Evolutionary conservation across 805 yeast genomes (phyloP).

Genomic region (Saturnispora sanitii): DNA sequence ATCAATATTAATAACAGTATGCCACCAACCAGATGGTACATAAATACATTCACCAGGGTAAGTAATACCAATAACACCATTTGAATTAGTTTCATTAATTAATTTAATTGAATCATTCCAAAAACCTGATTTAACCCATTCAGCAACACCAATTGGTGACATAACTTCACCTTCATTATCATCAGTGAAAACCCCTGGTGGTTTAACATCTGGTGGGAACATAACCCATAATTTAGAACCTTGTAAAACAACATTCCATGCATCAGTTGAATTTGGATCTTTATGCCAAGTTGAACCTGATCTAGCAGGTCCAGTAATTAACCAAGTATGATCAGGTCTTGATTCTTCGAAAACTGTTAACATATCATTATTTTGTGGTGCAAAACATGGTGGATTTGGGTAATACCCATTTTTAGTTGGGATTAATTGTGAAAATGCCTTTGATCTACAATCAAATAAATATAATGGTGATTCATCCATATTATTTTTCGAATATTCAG

Average conservation of each 20-base stretch:
- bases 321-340: slow-evolving; percentile 90
- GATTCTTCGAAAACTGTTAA: slow-evolving; percentile 29
- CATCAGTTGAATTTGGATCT: slow-evolving; percentile 84
- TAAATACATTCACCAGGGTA: slow-evolving; percentile 76
- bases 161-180: slow-evolving; percentile 80
- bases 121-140: slow-evolving; percentile 80
- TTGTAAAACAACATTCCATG: slow-evolving; percentile 74
- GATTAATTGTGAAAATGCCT: slow-evolving; percentile 47
- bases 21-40: slow-evolving; percentile 99
- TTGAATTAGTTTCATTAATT: slow-evolving; percentile 27
- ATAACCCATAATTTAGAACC: slow-evolving; percentile 83
- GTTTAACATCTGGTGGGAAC: slow-evolving; percentile 67
- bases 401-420: slow-evolving; percentile 11
- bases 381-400: slow-evolving; percentile 12
- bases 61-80: slow-evolving; percentile 52
- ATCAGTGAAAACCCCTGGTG: slow-evolving; percentile 81
- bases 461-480: slow-evolving; percentile 79
- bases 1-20: slow-evolving; percentile 75
- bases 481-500: slow-evolving; percentile 50
- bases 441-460: slow-evolving; percentile 70
- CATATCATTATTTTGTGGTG: slow-evolving; percentile 43
- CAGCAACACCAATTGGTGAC: slow-evolving; percentile 85
- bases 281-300: slow-evolving; percentile 89
- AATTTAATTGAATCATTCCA: slow-evolving; percentile 56
- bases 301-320: slow-evolving; percentile 72